phyloP scores from a whole-genome alignment of 2,329 filamentous ascomycete genomes.

The Seiridium unicorne region DNA sequence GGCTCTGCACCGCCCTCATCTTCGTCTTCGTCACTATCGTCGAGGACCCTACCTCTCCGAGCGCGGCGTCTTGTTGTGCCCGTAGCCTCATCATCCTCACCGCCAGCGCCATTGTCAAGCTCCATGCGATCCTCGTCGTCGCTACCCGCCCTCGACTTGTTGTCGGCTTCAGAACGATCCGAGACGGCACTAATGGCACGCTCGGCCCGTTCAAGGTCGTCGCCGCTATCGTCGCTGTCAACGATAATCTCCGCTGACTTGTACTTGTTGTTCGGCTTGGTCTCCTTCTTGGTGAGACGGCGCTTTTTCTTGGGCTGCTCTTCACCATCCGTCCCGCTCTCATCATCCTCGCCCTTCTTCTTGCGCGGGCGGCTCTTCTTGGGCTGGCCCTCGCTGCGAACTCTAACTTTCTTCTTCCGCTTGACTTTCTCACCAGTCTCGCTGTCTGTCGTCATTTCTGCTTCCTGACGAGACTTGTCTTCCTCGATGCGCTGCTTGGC shows the following conservation, averaged over 20 bases:
- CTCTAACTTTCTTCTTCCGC: conserved; percentile 65
- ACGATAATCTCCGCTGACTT: conserved; percentile 85
- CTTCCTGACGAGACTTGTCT: conserved; percentile 65
- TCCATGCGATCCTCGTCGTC: conserved; percentile 11
- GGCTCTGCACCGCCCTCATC: conserved; percentile 18
- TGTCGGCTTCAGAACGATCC: conserved; percentile 25
- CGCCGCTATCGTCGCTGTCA: conserved; percentile 60
- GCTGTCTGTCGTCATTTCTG: conserved; percentile 77
- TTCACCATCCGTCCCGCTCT: conserved; percentile 46
- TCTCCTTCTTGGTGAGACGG: conserved; percentile 48
- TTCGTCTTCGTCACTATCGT: conserved; percentile 55
- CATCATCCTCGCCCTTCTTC: conserved; percentile 63
- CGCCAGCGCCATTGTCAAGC: conserved; percentile 23
- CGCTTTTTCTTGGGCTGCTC: conserved; percentile 63
- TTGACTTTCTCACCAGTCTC: conserved; percentile 82
- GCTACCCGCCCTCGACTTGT: conserved; percentile 24
- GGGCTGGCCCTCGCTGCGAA: conserved; percentile 32
- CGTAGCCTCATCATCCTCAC: conserved; percentile 47
- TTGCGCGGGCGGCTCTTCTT: conserved; percentile 39
- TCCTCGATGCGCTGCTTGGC: conserved; percentile 72
- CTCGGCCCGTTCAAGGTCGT: conserved; percentile 45
- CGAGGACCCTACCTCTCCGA: conserved; percentile 49
- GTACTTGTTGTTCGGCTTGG: conserved; percentile 56
- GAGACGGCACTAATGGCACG: conserved; percentile 34
- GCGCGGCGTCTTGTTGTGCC: conserved; percentile 38